Percentiles rank a stretch among this genome's conserved stretches.
These are phyloP conservation scores for Nicotiana tomentosiformis DNA, from an alignment of 257 asterid genomes.

Conservation along the genomic window DNA sequence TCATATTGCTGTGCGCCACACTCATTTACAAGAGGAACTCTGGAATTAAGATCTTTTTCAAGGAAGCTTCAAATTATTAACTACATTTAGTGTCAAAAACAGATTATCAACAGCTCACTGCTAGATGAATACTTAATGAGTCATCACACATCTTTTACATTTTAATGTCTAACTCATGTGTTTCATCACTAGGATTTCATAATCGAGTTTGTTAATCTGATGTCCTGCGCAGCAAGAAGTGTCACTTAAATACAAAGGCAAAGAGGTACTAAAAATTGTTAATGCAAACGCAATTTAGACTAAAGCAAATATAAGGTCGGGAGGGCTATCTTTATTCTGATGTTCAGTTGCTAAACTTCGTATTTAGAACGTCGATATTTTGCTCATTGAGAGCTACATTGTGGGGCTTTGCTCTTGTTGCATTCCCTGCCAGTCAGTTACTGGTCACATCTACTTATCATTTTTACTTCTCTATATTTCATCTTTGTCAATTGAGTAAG, in stretches of 20 bases:
- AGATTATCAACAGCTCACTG: background rate
- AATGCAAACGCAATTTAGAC: background rate
- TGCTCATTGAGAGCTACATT: background rate
- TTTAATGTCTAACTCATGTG: background rate
- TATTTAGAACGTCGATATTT: background rate
- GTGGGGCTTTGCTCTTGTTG: background rate
- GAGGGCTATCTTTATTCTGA: background rate
- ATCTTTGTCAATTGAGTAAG: background rate
- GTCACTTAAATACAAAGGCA: background rate
- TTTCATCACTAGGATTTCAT: background rate
- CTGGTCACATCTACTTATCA: background rate
- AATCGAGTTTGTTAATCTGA: background rate
- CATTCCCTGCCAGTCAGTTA: background rate
- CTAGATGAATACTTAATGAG: background rate
- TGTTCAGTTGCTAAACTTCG: background rate
- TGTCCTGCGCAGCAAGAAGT: background rate
- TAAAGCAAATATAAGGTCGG: background rate
- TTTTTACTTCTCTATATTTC: background rate
- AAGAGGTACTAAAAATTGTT: background rate
- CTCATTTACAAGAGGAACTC: background rate
- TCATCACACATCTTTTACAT: background rate
- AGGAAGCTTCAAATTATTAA: background rate
- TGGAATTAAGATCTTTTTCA: background rate
- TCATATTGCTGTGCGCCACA: background rate
- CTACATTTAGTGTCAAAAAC: background rate